Evolutionary conservation across 257 asterid species (phyloP).

Genomic region (Penstemon barbatus): DNA sequence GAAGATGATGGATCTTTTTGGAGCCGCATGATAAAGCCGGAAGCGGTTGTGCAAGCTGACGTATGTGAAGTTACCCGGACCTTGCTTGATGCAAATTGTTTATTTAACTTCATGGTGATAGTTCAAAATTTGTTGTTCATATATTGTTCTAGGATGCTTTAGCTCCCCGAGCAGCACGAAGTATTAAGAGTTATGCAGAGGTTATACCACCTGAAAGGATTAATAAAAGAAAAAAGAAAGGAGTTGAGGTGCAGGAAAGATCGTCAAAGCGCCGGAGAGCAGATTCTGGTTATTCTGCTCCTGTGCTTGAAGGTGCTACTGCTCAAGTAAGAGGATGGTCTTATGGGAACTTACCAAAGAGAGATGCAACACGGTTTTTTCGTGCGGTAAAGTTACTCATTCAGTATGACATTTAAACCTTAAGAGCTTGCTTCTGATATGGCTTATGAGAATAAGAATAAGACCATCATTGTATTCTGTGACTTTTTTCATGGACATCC

Average conservation of each 20-base stretch:
- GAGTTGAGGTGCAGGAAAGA: slow-evolving; percentile 74
- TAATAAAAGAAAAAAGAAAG: slow-evolving; percentile 84
- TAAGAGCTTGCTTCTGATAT: slow-evolving; percentile 9
- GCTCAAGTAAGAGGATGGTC: slow-evolving; percentile 99
- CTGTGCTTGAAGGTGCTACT: slow-evolving; percentile 91
- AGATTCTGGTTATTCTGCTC: slow-evolving; percentile 61
- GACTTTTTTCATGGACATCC: not conserved
- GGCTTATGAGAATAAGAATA: slow-evolving; percentile 1
- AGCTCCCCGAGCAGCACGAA: slow-evolving; percentile 99
- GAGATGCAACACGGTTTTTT: slow-evolving; percentile 92
- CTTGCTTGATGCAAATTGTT: slow-evolving; percentile 21
- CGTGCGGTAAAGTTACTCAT: slow-evolving; percentile 66
- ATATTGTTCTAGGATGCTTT: slow-evolving; percentile 63
- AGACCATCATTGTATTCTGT: slow-evolving; percentile 7
- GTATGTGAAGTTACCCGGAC: slow-evolving; percentile 40
- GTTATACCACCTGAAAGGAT: slow-evolving; percentile 58
- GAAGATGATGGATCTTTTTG: slow-evolving; percentile 98
- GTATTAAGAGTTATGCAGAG: slow-evolving; percentile 90
- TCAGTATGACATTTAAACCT: slow-evolving; percentile 6
- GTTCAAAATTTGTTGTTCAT: slow-evolving; percentile 20
- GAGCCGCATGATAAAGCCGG: slow-evolving; percentile 99
- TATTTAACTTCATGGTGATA: slow-evolving; percentile 22
- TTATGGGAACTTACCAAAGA: slow-evolving; percentile 85
- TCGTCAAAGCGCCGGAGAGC: slow-evolving; percentile 81
- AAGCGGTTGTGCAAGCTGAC: slow-evolving; percentile 77